Conservation (phyloP, 164 flowering plant genomes). For the Vitis labrusca region DNA sequence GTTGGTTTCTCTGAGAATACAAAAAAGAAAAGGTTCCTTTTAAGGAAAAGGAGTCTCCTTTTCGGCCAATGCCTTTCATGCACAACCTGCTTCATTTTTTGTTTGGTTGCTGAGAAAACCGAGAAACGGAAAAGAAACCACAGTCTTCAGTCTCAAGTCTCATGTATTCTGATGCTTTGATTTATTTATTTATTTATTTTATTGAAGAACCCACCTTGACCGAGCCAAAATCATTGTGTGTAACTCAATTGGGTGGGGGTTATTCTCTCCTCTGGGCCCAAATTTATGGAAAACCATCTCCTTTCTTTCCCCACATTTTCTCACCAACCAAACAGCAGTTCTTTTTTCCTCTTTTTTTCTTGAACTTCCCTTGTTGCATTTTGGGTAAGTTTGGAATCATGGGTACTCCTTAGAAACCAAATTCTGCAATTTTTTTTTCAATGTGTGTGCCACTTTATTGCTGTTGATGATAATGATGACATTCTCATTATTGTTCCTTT, state of each 20-base stretch:
- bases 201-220: neutral
- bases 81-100: neutral
- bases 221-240: neutral
- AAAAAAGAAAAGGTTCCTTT: constrained; percentile 6
- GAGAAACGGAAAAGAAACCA: neutral
- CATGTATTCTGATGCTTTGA: no score
- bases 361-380: neutral
- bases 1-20: neutral
- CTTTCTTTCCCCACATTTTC: neutral
- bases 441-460: neutral
- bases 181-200: no score
- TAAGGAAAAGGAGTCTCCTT: constrained; percentile 6
- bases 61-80: neutral
- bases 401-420: neutral
- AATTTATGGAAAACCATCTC: neutral
- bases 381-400: neutral
- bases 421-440: neutral
- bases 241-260: neutral
- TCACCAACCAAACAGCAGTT: neutral
- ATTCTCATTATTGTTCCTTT: neutral
- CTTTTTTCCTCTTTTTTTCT: neutral
- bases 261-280: neutral
- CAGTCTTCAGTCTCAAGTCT: neutral
- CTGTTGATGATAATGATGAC: neutral
- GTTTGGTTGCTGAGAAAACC: constrained; percentile 17